Evolutionary conservation across 2,329 filamentous ascomycete genomes (phyloP).

Genomic region (Botrytis cinerea): DNA sequence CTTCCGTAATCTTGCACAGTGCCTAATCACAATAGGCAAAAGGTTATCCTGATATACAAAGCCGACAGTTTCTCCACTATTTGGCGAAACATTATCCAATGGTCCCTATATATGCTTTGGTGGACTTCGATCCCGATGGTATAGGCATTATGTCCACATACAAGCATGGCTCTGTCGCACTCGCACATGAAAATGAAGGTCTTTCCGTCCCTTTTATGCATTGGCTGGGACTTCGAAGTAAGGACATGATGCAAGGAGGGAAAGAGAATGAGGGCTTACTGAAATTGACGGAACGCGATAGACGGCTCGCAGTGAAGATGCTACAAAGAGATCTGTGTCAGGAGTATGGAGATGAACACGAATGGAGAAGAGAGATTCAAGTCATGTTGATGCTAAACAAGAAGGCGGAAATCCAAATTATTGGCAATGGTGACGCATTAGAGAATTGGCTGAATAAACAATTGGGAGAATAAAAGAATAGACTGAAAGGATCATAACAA

Average conservation of each 20-base stretch:
- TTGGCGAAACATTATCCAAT: conserved; percentile 51
- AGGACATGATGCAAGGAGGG: conserved; percentile 32
- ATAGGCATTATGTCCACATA: conserved; percentile 74
- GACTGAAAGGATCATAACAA: not conserved
- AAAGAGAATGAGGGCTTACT: conserved; percentile 17
- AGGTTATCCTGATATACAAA: conserved; percentile 77
- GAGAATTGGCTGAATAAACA: conserved; percentile 39
- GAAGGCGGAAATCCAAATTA: conserved; percentile 76
- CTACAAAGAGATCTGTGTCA: conserved; percentile 48
- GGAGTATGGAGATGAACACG: conserved; percentile 38
- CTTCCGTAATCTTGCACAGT: not conserved
- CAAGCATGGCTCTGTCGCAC: conserved; percentile 64
- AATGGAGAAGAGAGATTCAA: conserved; percentile 62
- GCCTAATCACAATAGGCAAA: conserved; percentile 59
- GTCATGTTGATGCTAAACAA: conserved; percentile 71
- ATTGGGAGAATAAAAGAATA: conserved; percentile 10
- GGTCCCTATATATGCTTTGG: conserved; percentile 62
- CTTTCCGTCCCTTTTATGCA: conserved; percentile 53
- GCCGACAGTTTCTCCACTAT: conserved; percentile 62
- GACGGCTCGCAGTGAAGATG: conserved; percentile 57
- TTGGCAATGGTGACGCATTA: conserved; percentile 49
- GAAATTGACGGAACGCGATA: conserved; percentile 44
- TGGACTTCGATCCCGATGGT: conserved; percentile 78
- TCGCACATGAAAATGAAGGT: conserved; percentile 59
- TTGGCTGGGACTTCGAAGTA: conserved; percentile 62